Evolutionary conservation across 768 basidiomycete genomes (phyloP), one percentile per base, ranked within the genome.

Genomic region (Russula griseocarnosa): DNA sequence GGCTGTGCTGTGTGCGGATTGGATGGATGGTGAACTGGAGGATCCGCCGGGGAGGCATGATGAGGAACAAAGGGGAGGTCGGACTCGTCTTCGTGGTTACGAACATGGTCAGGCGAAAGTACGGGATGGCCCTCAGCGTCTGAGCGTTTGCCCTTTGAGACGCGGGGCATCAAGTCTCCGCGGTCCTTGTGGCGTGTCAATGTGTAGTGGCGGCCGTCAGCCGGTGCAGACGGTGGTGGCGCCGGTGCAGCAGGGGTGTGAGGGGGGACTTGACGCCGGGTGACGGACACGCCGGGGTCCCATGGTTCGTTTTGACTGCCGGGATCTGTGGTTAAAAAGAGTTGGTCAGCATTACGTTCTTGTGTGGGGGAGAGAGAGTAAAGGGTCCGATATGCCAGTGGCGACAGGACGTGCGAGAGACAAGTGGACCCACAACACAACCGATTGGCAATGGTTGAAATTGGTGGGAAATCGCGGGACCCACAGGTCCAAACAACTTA

Each of bases 401-500:
- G 13, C 28, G 46, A 34, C 46, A 34, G 14, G 20, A 22, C n/a
- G 62, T 18, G 32, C 53, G 47, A 47, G 54, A 28, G n/a, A 54
- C 49, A 20, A 24, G 50, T 59, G 67, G 67, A 62, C 60, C 65
- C 67, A 66, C 66, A 66, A 63, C 44, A 66, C 66, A 66, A 63
- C 44, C 42, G 49, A 59, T 51, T 28, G 47, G 28, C 65, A 62
- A 66, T 62, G 46, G 9, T 42, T 57, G 55, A 57, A 57, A 57
- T 57, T 32, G 26, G 55, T 57, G 55, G 55, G 55, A 38, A 34
- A 32, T 58, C 51, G 30, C 8, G 57, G 67, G 67, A 68, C 67
- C 67, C 66, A 68, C 67, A 68, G 49, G 28, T 49, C 30, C 55
- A 68, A 68, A 67, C 61, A 56, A 46, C 55, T 62, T 67, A 67